Evolutionary conservation across 129 eudicot genomes (phyloP).

Genomic region (Pittosporum tobira): DNA sequence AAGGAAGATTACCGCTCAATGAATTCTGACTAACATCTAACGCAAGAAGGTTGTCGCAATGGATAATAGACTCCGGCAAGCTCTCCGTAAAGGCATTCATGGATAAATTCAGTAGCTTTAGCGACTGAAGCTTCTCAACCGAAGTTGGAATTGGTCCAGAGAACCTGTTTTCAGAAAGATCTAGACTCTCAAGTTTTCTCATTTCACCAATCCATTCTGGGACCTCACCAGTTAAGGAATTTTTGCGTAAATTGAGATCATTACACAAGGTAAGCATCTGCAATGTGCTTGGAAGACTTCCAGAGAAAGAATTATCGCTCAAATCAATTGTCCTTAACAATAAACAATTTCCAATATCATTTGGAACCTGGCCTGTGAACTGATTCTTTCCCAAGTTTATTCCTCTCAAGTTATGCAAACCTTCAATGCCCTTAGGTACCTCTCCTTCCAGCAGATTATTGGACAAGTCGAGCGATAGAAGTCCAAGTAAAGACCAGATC

Average conservation of each 20-base stretch:
- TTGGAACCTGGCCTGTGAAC: slow-evolving; percentile 2
- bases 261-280: slow-evolving; percentile 9
- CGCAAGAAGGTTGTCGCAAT: slow-evolving; percentile 1
- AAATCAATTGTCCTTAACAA: slow-evolving; percentile 3
- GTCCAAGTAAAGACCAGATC: slow-evolving; percentile 5
- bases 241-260: neutral
- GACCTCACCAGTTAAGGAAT: neutral
- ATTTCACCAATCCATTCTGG: slow-evolving; percentile 10
- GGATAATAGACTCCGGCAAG: slow-evolving; percentile 2
- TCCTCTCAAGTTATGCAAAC: slow-evolving; percentile 5
- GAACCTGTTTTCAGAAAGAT: slow-evolving; percentile 8
- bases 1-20: slow-evolving; percentile 7
- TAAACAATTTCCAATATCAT: neutral
- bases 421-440: slow-evolving; percentile 3
- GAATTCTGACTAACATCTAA: slow-evolving; percentile 2
- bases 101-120: neutral
- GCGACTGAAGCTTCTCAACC: slow-evolving; percentile 3
- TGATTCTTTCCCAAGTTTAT: slow-evolving; percentile 5
- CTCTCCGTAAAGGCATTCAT: slow-evolving; percentile 4
- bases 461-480: slow-evolving; percentile 6
- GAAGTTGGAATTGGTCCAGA: slow-evolving; percentile 7
- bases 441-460: slow-evolving; percentile 9
- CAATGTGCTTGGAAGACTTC: neutral
- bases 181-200: slow-evolving; percentile 9
- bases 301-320: slow-evolving; percentile 6